Percentiles rank a stretch among this genome's conserved stretches.
Conservation (phyloP, 306 rosid genomes). For the Quercus berberidifolia region DNA sequence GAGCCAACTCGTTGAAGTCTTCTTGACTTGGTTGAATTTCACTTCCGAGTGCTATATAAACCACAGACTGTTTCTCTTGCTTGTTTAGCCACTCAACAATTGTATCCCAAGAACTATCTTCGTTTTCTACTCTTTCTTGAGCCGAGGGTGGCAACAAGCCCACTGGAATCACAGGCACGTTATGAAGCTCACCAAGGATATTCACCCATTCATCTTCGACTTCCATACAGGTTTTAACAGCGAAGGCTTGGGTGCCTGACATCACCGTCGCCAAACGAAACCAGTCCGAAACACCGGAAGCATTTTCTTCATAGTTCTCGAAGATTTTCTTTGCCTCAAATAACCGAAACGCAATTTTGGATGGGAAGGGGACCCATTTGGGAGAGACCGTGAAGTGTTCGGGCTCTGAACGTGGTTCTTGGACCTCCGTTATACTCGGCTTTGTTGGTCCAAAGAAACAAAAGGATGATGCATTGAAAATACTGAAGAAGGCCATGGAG, state of each 20-base stretch:
- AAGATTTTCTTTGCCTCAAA: constrained; percentile 9
- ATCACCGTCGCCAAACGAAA: background rate
- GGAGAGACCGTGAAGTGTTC: constrained; percentile 21
- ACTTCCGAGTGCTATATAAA: constrained; percentile 30
- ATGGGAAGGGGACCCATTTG: constrained; percentile 26
- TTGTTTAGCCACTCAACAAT: constrained; percentile 15
- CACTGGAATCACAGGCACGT: constrained; percentile 15
- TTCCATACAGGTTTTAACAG: background rate
- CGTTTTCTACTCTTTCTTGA: background rate
- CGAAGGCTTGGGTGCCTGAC: background rate
- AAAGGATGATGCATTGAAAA: constrained; percentile 7
- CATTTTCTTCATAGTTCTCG: background rate
- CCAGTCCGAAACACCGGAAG: background rate
- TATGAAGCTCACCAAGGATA: constrained; percentile 8
- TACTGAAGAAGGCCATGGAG: constrained; percentile 30
- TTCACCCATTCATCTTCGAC: constrained; percentile 32
- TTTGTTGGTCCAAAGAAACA: background rate
- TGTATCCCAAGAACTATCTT: background rate
- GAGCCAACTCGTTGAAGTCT: constrained; percentile 34
- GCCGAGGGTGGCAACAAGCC: constrained; percentile 18
- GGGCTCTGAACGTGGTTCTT: background rate
- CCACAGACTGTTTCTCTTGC: constrained; percentile 1
- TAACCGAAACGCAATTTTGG: background rate
- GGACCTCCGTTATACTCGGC: background rate
- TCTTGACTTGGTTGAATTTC: constrained; percentile 22